Percentiles rank a stretch among this genome's conserved stretches.
Conservation (phyloP, 2,329 filamentous ascomycete genomes). For the Aureobasidium sp. region DNA sequence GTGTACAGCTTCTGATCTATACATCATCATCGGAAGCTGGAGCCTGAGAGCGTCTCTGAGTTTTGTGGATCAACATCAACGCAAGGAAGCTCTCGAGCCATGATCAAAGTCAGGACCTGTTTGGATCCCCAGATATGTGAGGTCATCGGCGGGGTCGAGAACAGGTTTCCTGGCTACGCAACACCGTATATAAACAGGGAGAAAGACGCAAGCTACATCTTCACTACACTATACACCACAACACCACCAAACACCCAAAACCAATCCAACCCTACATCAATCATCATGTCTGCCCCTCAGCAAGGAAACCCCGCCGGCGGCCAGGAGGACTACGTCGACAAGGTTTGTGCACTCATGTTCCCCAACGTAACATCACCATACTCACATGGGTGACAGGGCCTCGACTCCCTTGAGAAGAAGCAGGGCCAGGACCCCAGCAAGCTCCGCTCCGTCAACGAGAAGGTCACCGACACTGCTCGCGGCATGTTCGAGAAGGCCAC, state of each 20-base stretch:
- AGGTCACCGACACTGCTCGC: conserved; percentile 28
- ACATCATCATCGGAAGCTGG: neutral
- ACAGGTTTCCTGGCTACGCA: neutral
- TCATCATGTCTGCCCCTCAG: conserved; percentile 15
- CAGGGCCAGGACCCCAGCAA: conserved; percentile 23
- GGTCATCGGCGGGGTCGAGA: neutral
- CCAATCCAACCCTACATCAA: neutral
- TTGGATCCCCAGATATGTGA: neutral
- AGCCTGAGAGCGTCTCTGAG: neutral
- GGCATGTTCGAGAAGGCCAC: conserved; percentile 28
- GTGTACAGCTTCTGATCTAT: neutral
- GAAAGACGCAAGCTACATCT: neutral
- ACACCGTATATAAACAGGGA: neutral
- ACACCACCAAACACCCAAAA: conserved; percentile 4
- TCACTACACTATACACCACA: neutral
- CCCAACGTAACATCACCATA: neutral
- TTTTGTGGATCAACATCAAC: neutral
- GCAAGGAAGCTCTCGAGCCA: neutral
- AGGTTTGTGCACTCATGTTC: conserved; percentile 17
- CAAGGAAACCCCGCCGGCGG: conserved; percentile 3
- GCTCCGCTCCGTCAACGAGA: conserved; percentile 27
- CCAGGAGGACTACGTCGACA: conserved; percentile 26
- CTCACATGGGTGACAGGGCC: conserved; percentile 12
- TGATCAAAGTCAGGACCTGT: neutral
- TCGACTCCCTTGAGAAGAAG: conserved; percentile 19